Evolutionary conservation across 1,284 basidiomycete species (phyloP), one percentile per base, ranked within the genome.

Genomic region (Microbotryum lychnidis-dioicae): DNA sequence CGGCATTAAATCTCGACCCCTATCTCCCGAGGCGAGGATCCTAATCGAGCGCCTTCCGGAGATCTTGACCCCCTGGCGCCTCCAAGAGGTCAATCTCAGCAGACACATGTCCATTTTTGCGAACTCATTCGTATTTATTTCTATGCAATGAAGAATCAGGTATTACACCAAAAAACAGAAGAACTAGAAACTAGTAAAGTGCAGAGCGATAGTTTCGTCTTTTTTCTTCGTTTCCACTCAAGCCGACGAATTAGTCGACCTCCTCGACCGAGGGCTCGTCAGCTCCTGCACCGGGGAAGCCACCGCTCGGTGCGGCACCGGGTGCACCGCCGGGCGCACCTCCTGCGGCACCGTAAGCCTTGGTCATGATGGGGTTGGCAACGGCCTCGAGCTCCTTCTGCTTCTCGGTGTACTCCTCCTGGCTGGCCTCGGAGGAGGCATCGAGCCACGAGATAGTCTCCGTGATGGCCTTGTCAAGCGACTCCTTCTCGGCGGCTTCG

Each of bases 401-500:
- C 79, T 86, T 87, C 75, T 83, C 83, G 77, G 91, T 87, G 79
- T 97, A 94, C 81, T 99, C 96, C 74, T 94, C 91, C 80, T 91
- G 96, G 68, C 86, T 87, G 14, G 84, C 96, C 77, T 97, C 91
- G 73, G 90, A 87, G 53, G 88, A 87, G 65, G 71, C 78, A 76
- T 97, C 94, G 71, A 98, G 86, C 89, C 89, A 93, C 64, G 80
- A 77, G 79, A 97, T 91, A 64, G 87, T 78, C 66, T 92, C 90
- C 74, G 89, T 84, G 77, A 97, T 87, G 53, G 88, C 84, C 62
- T 80, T 74, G 79, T 93, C 83, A 68, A 97, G 84, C 74, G 90
- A 87, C 70, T 81, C 75, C 83, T 94, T 93, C 85, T 97, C 94
- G 50, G 80, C 85, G 42, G 86, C 76, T 7, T 89, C 86, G 76